These are phyloP conservation scores for Cajanus cajan DNA, from an alignment of 306 rosid genomes.

Conservation along the genomic window DNA sequence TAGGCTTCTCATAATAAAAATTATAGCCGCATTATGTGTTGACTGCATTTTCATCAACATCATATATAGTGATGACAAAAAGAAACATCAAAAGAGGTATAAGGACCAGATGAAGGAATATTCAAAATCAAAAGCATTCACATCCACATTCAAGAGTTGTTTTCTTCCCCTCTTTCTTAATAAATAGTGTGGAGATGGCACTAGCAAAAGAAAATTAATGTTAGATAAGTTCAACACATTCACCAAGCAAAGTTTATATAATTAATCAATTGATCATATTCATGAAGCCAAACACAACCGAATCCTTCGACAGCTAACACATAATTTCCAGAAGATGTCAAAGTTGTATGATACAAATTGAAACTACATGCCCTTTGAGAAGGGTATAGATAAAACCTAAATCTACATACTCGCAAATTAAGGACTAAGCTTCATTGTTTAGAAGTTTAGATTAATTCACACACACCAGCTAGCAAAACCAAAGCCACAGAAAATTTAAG, in stretches of 20 bases:
- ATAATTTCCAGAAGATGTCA: background rate
- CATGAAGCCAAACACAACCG: background rate
- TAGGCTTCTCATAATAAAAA: background rate
- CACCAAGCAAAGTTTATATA: background rate
- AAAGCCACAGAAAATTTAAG: background rate
- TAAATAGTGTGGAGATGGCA: conserved; percentile 3
- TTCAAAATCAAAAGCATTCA: conserved; percentile 33
- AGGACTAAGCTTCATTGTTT: conserved; percentile 15
- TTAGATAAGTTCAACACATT: background rate
- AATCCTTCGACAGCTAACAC: background rate
- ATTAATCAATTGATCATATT: background rate
- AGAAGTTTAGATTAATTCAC: background rate
- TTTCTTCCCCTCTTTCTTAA: conserved; percentile 3
- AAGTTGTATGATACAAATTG: background rate
- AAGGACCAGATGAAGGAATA: conserved; percentile 7
- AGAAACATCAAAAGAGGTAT: background rate
- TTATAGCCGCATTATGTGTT: background rate
- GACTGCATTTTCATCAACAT: conserved; percentile 24
- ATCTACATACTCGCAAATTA: background rate
- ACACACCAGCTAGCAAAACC: background rate
- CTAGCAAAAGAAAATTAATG: background rate
- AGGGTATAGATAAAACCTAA: background rate
- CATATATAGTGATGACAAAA: conserved; percentile 18
- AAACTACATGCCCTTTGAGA: background rate
- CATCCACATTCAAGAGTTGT: conserved; percentile 40